A percentile compares a stretch with the other conserved stretches of the same genome.
phyloP scores from a whole-genome alignment of 2,329 filamentous ascomycete genomes.

The Trichoderma sp. region DNA sequence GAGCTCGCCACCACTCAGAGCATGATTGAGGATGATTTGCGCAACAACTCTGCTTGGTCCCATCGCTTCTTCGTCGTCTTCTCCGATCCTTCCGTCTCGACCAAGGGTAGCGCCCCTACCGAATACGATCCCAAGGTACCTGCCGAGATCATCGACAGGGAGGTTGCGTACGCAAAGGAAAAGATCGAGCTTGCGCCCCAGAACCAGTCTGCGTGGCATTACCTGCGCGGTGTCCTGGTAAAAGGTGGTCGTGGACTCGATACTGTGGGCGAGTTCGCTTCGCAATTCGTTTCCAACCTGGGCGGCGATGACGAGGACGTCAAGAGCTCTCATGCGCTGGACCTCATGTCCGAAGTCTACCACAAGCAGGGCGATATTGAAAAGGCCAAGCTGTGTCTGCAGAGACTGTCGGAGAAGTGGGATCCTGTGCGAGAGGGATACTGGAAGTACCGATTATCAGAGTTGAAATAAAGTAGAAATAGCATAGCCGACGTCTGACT shows the following conservation, averaged over 20 bases:
- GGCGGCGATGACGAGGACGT: slow-evolving; percentile 51
- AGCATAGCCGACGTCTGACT: background rate
- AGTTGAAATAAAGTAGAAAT: slow-evolving; percentile 24
- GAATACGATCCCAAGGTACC: slow-evolving; percentile 57
- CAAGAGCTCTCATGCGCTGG: slow-evolving; percentile 64
- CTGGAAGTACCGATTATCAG: slow-evolving; percentile 65
- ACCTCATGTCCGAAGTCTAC: slow-evolving; percentile 69
- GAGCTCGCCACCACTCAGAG: slow-evolving; percentile 70
- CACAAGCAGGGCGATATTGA: slow-evolving; percentile 54
- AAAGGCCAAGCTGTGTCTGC: slow-evolving; percentile 67
- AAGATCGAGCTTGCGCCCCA: slow-evolving; percentile 80
- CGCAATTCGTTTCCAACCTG: slow-evolving; percentile 50
- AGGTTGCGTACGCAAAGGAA: slow-evolving; percentile 70
- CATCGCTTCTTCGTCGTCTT: slow-evolving; percentile 95
- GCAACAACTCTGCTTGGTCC: slow-evolving; percentile 97
- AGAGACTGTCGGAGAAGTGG: slow-evolving; percentile 76
- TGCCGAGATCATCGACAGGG: slow-evolving; percentile 64
- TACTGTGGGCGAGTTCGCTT: slow-evolving; percentile 48
- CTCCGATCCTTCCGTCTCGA: slow-evolving; percentile 54
- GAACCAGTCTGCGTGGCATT: slow-evolving; percentile 94
- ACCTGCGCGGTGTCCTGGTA: slow-evolving; percentile 71
- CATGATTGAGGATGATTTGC: slow-evolving; percentile 75
- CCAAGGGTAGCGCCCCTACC: slow-evolving; percentile 47
- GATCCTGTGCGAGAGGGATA: slow-evolving; percentile 90
- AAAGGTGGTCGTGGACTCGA: slow-evolving; percentile 58